Evolutionary conservation across 306 rosid genomes (phyloP).

Genomic region (Vigna reflexopilosa): DNA sequence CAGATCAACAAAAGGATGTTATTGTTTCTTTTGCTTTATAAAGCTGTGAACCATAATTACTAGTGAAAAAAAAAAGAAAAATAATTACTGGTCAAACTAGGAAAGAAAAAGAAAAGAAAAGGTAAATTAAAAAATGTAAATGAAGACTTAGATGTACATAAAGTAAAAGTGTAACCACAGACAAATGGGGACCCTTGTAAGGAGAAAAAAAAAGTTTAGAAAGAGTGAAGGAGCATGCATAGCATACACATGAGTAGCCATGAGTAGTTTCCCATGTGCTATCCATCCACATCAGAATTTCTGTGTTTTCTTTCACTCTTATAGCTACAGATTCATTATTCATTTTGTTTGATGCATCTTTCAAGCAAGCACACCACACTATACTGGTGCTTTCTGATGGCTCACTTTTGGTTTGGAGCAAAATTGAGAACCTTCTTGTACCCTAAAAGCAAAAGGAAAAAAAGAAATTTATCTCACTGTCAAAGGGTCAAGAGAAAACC

Average conservation of each 20-base stretch:
- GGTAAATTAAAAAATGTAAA: slow-evolving; percentile 1
- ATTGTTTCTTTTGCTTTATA: slow-evolving; percentile 18
- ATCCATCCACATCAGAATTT: slow-evolving; percentile 19
- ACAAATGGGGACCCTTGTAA: slow-evolving; percentile 55
- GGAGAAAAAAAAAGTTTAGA: slow-evolving; percentile 40
- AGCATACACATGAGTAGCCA: slow-evolving; percentile 53
- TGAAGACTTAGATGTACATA: slow-evolving; percentile 17
- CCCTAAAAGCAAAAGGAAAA: neutral
- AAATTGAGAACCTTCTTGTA: neutral
- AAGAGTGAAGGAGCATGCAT: slow-evolving; percentile 45
- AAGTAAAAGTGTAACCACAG: slow-evolving; percentile 52
- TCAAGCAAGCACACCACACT: neutral
- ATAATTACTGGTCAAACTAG: slow-evolving; percentile 24
- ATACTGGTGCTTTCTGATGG: no score
- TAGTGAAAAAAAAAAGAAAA: neutral
- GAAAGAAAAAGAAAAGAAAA: neutral
- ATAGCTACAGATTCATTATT: neutral
- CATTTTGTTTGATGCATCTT: slow-evolving; percentile 23
- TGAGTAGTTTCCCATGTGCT: slow-evolving; percentile 75
- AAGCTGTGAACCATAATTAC: neutral
- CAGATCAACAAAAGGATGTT: neutral
- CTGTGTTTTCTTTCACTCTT: slow-evolving; percentile 18
- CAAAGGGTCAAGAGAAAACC: no score
- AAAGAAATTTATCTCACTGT: neutral
- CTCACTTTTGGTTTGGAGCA: no score